Evolutionary conservation across 2,329 filamentous ascomycete species (phyloP).

Genomic region (Aspergillus amoenus): DNA sequence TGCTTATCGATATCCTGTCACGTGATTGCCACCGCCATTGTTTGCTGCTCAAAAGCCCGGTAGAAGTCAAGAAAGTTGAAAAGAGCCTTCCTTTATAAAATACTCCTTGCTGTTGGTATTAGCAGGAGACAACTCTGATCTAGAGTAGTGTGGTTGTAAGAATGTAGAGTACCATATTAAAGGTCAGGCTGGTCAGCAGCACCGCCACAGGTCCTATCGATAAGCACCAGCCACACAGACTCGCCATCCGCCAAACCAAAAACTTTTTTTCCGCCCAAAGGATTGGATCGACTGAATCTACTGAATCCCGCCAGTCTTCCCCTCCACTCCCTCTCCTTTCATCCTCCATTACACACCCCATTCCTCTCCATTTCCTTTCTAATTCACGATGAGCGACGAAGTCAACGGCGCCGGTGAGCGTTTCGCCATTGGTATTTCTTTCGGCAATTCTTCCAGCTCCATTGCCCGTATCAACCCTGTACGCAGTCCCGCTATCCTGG

Average conservation of each 20-base stretch:
- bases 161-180: too few relatives aligned
- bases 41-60: too few relatives aligned
- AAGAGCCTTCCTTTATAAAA: too few relatives aligned
- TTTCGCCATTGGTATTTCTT: conserved; percentile 88
- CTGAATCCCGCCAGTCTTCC: conserved; percentile 2
- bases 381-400: conserved; percentile 51
- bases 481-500: conserved; percentile 17
- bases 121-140: too few relatives aligned
- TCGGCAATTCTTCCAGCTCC: conserved; percentile 97
- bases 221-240: conserved; percentile 35
- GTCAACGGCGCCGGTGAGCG: conserved; percentile 54
- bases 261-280: conserved; percentile 31
- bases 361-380: conserved; percentile 8
- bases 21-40: not conserved
- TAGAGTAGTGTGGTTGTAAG: too few relatives aligned
- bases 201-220: conserved; percentile 36
- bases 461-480: conserved; percentile 80
- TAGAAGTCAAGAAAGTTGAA: too few relatives aligned
- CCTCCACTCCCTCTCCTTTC: conserved; percentile 20
- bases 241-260: conserved; percentile 30
- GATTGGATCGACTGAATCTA: conserved; percentile 7
- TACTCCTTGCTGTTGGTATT: too few relatives aligned
- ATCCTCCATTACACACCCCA: conserved; percentile 15
- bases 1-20: conserved; percentile 7
- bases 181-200: not conserved